Evolutionary conservation across 2,329 filamentous ascomycete genomes (phyloP), one percentile per base, ranked within the genome.

Genomic region (Ilyonectria destructans): DNA sequence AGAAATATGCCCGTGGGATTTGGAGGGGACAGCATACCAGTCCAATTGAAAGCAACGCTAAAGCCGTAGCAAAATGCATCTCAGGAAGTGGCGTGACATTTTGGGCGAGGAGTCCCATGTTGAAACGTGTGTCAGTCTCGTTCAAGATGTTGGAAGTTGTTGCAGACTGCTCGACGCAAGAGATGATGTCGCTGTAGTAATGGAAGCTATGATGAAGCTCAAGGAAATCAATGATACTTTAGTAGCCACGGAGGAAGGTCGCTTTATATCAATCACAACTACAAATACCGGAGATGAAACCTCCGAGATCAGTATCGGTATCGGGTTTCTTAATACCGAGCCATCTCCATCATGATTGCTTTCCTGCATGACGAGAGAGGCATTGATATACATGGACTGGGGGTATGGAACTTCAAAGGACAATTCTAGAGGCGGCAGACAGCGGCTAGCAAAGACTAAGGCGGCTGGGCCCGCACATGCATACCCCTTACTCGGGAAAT

Each of bases 331-430:
- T 21, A 9, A 13, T 4, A 52, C 49, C 49, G 49, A 33, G 3
- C 26, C 4, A 29, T 35, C 15, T 52, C 17, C 49, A 52, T 52
- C 17, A 33, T n/a, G 17, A 5, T 19, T 19, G 8, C 26, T 33
- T 19, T 52, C 49, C 6, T 52, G 29, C 49, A 51, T 33, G 49
- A 33, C 29, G 26, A 33, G 29, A 52, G 29, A 52, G 49, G 49
- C 49, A 52, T 52, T 6, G 49, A 52, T 52, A 33, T 21, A 7
- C 49, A 52, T 6, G 17, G 26, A 33, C 29, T 29, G 5, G 5
- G 5, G 49, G 21, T 35, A 19, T 33, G 17, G 29, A 26, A 35
- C n/a, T 6, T 9, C 1, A 21, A 35, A 3, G 4, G 48, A 17
- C 7, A 33, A 6, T n/a, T 52, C 29, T 8, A 13, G 29, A 35